Evolutionary conservation across 2,329 filamentous ascomycete species (phyloP).

Genomic region (Monosporascus ibericus): DNA sequence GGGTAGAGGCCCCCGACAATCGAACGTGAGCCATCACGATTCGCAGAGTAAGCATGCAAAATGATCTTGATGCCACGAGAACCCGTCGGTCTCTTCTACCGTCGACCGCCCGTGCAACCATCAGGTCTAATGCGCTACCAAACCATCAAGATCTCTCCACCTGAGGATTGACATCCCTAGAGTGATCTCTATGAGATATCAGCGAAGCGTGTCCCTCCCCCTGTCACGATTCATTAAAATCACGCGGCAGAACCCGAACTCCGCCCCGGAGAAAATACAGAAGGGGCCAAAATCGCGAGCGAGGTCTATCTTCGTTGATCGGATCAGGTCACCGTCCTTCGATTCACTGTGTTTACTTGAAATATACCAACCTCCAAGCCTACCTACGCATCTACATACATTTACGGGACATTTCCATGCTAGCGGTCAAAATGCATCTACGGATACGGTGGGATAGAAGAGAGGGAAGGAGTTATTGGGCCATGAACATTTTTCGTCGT

Average conservation of each 20-base stretch:
- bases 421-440: neutral
- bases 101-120: neutral
- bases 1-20: neutral
- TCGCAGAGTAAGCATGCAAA: neutral
- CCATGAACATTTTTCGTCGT: neutral
- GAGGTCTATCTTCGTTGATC: neutral
- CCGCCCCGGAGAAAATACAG: neutral
- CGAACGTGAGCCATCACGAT: neutral
- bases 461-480: neutral
- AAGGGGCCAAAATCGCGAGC: neutral
- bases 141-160: neutral
- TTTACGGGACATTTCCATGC: neutral
- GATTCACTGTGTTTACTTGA: neutral
- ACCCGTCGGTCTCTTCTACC: neutral
- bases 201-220: neutral
- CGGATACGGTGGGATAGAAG: neutral
- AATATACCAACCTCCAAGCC: neutral
- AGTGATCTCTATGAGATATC: neutral
- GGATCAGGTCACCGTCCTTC: neutral
- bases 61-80: neutral
- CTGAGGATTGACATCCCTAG: neutral
- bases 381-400: neutral
- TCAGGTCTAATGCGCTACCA: neutral
- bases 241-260: neutral
- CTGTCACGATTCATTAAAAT: too few species aligned